Evolutionary conservation across 225 moss, liverwort and hornwort genomes (phyloP), one percentile per base, ranked within the genome.

Genomic region (Physcomitrium patens): DNA sequence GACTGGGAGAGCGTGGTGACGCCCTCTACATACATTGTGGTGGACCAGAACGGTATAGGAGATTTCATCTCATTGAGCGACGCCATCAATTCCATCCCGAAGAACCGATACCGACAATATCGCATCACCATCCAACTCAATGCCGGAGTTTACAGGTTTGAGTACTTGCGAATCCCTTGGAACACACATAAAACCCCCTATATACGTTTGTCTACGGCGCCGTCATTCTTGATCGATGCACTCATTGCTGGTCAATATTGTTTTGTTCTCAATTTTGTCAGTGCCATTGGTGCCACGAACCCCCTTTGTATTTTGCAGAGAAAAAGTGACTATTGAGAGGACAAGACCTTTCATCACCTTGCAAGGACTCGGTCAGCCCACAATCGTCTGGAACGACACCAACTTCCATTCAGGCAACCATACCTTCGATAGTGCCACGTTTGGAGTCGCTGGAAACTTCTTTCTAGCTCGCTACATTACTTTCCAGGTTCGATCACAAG

Each of bases 351-450:
- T 82, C 74, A 76, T 85, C 7, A 88, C 84, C n/a, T 43, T 88
- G 24, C 85, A 82, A 79, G 87, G 87, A 26, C 12, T 74, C 10
- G 87, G 85, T 26, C 79, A 72, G 55, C 82, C 87, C 9, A 82
- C 82, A 28, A 76, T 88, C 8, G 77, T 77, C 15, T 88, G 82
- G 82, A 70, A 80, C 11, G 85, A 82, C 82, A 88, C 77, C 8
- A 80, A 79, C 19, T 59, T 75, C 44, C 65, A 78, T 57, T 76
- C 82, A 0, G 82, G 82, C 19, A 82, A 83, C 58, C 82, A 84
- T 31, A 88, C 87, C n/a, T 80, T 82, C 56, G 79, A 88, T 51
- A 88, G 87, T 69, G 85, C 87, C 63, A 82, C 87, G 23, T 77
- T 88, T 24, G 84, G 80, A 66, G 85, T 88, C 2, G 78, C 77